phyloP scores from a whole-genome alignment of 2,329 filamentous ascomycete species.

The Biscogniauxia marginata region DNA sequence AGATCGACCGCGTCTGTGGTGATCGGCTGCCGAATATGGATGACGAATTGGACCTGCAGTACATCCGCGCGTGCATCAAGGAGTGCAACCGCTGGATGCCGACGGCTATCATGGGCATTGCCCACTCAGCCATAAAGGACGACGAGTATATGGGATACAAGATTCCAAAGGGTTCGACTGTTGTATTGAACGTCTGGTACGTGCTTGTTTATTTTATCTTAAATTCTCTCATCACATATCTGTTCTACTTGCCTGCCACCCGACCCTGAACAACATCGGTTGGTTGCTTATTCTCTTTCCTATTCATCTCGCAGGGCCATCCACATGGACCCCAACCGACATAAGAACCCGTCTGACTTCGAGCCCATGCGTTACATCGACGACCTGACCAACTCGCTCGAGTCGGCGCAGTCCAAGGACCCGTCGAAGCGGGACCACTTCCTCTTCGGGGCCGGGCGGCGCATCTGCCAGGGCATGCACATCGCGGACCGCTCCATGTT shows the following conservation, averaged over 20 bases:
- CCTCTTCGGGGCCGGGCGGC: slow-evolving; percentile 31
- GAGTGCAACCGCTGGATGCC: slow-evolving; percentile 54
- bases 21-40: slow-evolving; percentile 46
- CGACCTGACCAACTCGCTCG: slow-evolving; percentile 29
- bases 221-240: background rate
- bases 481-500: slow-evolving; percentile 34
- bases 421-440: slow-evolving; percentile 32
- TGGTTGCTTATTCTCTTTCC: background rate
- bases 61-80: slow-evolving; percentile 50
- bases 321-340: slow-evolving; percentile 43
- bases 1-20: slow-evolving; percentile 53
- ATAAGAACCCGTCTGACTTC: slow-evolving; percentile 41
- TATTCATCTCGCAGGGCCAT: slow-evolving; percentile 39
- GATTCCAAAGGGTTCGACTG: slow-evolving; percentile 42
- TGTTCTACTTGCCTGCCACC: background rate
- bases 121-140: slow-evolving; percentile 38
- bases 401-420: slow-evolving; percentile 34
- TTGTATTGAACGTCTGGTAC: slow-evolving; percentile 43
- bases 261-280: too few species aligned
- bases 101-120: slow-evolving; percentile 32
- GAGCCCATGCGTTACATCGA: slow-evolving; percentile 36
- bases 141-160: slow-evolving; percentile 38
- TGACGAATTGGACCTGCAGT: slow-evolving; percentile 47
- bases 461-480: slow-evolving; percentile 49
- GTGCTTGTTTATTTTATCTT: slow-evolving; percentile 9